Conservation (phyloP, 23 red algal species). For the Gracilaria gracilis region DNA sequence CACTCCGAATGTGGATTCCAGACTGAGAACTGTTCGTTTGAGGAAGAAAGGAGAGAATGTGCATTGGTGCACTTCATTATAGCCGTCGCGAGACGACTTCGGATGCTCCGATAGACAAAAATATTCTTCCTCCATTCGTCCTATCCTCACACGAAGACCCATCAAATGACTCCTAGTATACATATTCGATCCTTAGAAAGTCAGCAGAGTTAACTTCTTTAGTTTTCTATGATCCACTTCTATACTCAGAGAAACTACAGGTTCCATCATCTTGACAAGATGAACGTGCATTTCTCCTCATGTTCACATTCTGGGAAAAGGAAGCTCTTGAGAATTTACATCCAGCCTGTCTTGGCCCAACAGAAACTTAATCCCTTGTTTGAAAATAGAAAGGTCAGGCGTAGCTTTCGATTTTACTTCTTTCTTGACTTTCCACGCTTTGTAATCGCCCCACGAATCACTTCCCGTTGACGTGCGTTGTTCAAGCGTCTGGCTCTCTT, state of each 20-base stretch:
- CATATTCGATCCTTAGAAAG: background rate
- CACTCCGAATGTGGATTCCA: too few species aligned
- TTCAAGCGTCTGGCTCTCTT: slow-evolving; percentile 25
- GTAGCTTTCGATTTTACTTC: background rate
- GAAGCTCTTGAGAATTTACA: background rate
- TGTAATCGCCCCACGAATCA: slow-evolving; percentile 27
- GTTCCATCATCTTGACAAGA: too few species aligned
- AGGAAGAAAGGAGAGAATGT: too few species aligned
- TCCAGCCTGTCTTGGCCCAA: background rate
- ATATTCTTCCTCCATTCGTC: too few species aligned
- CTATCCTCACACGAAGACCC: too few species aligned
- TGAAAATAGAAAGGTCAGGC: background rate
- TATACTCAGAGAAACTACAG: background rate
- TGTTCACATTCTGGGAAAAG: background rate
- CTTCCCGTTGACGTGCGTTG: slow-evolving; percentile 25
- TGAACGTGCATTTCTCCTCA: background rate
- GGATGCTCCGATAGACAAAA: too few species aligned
- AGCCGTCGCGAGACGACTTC: too few species aligned
- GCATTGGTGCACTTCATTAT: too few species aligned
- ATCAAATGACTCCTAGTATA: too few species aligned
- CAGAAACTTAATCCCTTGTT: background rate
- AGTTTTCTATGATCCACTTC: background rate
- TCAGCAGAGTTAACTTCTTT: slow-evolving; percentile 8
- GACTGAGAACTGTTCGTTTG: too few species aligned
- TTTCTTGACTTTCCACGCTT: slow-evolving; percentile 13